phyloP scores from a whole-genome alignment of 306 rosid genomes.

The Castanea sativa region DNA sequence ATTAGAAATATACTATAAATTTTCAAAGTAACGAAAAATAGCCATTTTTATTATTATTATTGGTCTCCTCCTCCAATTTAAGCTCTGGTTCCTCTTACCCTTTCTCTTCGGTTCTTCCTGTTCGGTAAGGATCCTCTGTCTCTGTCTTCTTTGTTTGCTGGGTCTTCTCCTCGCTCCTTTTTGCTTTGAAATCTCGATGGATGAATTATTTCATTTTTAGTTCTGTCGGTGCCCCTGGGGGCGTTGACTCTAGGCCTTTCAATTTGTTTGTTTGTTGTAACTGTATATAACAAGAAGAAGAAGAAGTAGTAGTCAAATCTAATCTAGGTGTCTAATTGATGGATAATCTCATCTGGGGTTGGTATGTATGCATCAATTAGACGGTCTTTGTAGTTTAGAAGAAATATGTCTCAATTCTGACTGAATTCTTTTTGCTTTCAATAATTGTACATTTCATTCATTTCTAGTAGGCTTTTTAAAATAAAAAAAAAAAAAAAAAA shows the following conservation, averaged over 20 bases:
- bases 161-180: background rate
- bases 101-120: slow-evolving; percentile 13
- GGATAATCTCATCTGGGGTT: slow-evolving; percentile 15
- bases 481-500: no score
- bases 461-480: slow-evolving; percentile 23
- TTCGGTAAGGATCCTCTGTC: slow-evolving; percentile 17
- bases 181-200: background rate
- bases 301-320: no score
- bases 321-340: no score
- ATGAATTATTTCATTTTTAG: no score
- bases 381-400: slow-evolving; percentile 22
- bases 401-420: slow-evolving; percentile 20
- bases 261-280: no score
- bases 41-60: background rate
- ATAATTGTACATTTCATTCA: slow-evolving; percentile 18
- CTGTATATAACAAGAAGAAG: no score
- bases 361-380: slow-evolving; percentile 41
- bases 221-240: no score
- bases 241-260: no score
- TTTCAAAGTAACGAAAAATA: background rate
- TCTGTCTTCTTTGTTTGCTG: background rate
- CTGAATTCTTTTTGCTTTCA: slow-evolving; percentile 34
- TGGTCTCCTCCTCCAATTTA: background rate
- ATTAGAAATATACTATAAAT: no score
- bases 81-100: background rate